These are phyloP conservation scores for Lentinula detonsa DNA, from an alignment of 768 basidiomycete species.

Conservation along the genomic window DNA sequence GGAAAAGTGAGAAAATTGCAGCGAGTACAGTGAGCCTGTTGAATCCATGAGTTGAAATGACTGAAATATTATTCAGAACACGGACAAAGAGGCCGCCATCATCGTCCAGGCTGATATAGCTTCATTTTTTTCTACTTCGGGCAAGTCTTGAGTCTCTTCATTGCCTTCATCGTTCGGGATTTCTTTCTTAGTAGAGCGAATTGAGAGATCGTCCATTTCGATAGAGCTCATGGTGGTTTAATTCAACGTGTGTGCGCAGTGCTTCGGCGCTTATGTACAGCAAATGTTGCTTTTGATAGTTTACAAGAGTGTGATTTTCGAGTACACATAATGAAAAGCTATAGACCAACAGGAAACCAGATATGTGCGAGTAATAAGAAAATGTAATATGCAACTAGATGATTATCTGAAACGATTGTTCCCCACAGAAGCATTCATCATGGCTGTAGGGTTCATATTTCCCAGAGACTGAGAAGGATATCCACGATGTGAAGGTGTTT, in stretches of 20 bases:
- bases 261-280: neutral
- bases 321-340: neutral
- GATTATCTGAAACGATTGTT: slow-evolving; percentile 16
- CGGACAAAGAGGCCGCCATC: slow-evolving; percentile 25
- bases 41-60: neutral
- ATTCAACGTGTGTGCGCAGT: neutral
- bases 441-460: slow-evolving; percentile 63
- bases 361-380: slow-evolving; percentile 12
- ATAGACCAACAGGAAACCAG: slow-evolving; percentile 10
- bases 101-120: slow-evolving; percentile 32
- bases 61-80: neutral
- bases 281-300: neutral
- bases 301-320: neutral
- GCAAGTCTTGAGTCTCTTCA: slow-evolving; percentile 7
- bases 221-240: slow-evolving; percentile 23
- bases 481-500: slow-evolving; percentile 40
- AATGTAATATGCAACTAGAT: slow-evolving; percentile 4
- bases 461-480: slow-evolving; percentile 36
- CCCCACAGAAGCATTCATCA: slow-evolving; percentile 45
- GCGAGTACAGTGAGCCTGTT: slow-evolving; percentile 29
- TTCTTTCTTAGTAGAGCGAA: slow-evolving; percentile 7
- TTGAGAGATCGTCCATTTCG: slow-evolving; percentile 32
- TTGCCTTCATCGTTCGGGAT: neutral
- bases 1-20: slow-evolving; percentile 41
- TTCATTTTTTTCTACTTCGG: slow-evolving; percentile 14